These are phyloP conservation scores for Boletus reticuloceps DNA, from an alignment of 768 basidiomycete genomes.

Conservation along the genomic window DNA sequence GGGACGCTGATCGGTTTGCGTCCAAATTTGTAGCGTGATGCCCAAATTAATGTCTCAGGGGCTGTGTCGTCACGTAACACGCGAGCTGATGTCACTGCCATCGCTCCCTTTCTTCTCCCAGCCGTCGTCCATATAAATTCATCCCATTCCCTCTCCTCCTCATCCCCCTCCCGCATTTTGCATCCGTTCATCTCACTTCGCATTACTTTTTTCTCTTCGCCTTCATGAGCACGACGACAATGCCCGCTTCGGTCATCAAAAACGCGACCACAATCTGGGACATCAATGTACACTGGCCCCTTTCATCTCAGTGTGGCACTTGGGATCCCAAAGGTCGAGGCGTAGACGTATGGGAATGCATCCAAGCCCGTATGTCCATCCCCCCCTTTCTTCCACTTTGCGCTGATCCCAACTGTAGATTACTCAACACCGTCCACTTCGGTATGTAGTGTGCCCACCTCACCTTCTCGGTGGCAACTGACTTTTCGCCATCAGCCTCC, in stretches of 20 bases:
- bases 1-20: slow-evolving; percentile 3
- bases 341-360: slow-evolving; percentile 77
- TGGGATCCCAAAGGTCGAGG: slow-evolving; percentile 67
- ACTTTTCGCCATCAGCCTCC: slow-evolving; percentile 35
- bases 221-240: slow-evolving; percentile 22
- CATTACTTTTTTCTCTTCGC: neutral
- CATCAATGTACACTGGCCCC: slow-evolving; percentile 59
- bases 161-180: slow-evolving; percentile 1
- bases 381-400: neutral
- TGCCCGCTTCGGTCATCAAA: slow-evolving; percentile 42
- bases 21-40: slow-evolving; percentile 9
- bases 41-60: slow-evolving; percentile 24
- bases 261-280: slow-evolving; percentile 74
- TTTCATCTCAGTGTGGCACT: slow-evolving; percentile 66
- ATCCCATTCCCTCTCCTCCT: slow-evolving; percentile 6
- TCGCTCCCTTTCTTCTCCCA: slow-evolving; percentile 28
- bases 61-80: slow-evolving; percentile 27
- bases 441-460: slow-evolving; percentile 20
- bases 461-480: neutral
- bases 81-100: slow-evolving; percentile 33
- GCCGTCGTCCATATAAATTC: slow-evolving; percentile 30
- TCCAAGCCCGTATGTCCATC: slow-evolving; percentile 52
- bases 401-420: slow-evolving; percentile 39
- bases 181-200: neutral
- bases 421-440: slow-evolving; percentile 53